These are phyloP conservation scores for Verruconis gallopava DNA, from an alignment of 2,329 filamentous ascomycete genomes.

Conservation along the genomic window DNA sequence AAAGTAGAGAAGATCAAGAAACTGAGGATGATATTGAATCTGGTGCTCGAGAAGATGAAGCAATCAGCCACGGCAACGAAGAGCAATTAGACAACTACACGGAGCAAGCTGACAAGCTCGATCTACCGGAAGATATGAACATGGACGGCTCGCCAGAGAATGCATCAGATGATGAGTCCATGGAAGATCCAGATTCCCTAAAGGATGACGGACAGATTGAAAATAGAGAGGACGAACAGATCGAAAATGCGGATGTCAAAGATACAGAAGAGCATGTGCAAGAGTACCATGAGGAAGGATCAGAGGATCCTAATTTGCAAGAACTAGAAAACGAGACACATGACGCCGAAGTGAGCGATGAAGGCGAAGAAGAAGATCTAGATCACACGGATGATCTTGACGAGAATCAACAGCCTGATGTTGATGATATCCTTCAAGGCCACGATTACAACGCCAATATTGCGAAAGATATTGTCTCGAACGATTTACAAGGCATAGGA, in stretches of 20 bases:
- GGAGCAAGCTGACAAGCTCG: slow-evolving; percentile 68
- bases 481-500: slow-evolving; percentile 50
- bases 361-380: slow-evolving; percentile 36
- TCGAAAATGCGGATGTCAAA: slow-evolving; percentile 32
- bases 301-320: slow-evolving; percentile 20
- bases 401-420: slow-evolving; percentile 27
- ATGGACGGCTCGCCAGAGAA: slow-evolving; percentile 53
- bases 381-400: slow-evolving; percentile 23
- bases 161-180: slow-evolving; percentile 11
- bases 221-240: slow-evolving; percentile 29
- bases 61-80: slow-evolving; percentile 51
- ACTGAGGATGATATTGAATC: slow-evolving; percentile 39
- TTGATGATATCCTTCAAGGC: slow-evolving; percentile 32
- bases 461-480: slow-evolving; percentile 50
- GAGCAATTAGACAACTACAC: slow-evolving; percentile 62
- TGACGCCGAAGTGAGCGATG: slow-evolving; percentile 32
- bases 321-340: slow-evolving; percentile 25
- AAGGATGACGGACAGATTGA: slow-evolving; percentile 31
- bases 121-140: slow-evolving; percentile 79
- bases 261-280: slow-evolving; percentile 28
- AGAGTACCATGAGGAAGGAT: slow-evolving; percentile 24
- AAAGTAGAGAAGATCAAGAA: slow-evolving; percentile 41
- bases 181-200: slow-evolving; percentile 37
- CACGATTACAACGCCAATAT: slow-evolving; percentile 37
- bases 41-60: slow-evolving; percentile 33